phyloP scores from a whole-genome alignment of 345 rosid genomes.

The Physaria fendleri region DNA sequence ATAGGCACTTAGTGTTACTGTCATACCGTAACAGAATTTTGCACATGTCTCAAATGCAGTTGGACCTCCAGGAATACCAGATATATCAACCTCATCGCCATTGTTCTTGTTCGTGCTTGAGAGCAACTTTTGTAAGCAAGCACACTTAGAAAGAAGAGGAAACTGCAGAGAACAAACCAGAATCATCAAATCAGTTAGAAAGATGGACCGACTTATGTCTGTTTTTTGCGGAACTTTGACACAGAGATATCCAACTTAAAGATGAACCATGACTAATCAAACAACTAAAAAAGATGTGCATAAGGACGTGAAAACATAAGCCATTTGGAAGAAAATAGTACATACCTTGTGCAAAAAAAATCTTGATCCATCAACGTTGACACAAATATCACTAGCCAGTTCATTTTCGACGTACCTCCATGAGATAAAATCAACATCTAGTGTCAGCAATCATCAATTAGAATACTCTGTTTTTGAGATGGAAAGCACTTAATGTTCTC shows the following conservation, averaged over 20 bases:
- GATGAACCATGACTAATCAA: not conserved
- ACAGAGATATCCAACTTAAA: not conserved
- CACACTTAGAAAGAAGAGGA: constrained; percentile 79
- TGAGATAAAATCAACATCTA: not conserved
- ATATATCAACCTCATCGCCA: constrained; percentile 46
- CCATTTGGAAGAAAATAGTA: not conserved
- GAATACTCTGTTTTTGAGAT: constrained; percentile 5
- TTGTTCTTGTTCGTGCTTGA: constrained; percentile 39
- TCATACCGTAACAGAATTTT: constrained; percentile 82
- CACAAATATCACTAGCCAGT: constrained; percentile 61
- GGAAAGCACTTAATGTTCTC: not conserved
- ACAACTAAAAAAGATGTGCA: not conserved
- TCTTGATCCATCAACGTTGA: constrained; percentile 50
- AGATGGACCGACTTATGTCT: not conserved
- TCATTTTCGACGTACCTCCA: constrained; percentile 67
- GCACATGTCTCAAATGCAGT: constrained; percentile 79
- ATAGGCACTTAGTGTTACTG: constrained; percentile 69
- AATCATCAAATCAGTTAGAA: constrained; percentile 5
- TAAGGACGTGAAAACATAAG: not conserved
- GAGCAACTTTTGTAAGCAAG: constrained; percentile 54
- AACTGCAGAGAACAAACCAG: constrained; percentile 42
- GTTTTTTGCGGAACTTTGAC: not conserved
- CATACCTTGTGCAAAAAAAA: constrained; percentile 83
- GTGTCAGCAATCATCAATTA: not conserved
- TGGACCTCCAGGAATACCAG: constrained; percentile 73